A percentile compares a stretch with the other conserved stretches of the same genome.
phyloP scores from a whole-genome alignment of 306 rosid species.

The Prosopis cineraria region DNA sequence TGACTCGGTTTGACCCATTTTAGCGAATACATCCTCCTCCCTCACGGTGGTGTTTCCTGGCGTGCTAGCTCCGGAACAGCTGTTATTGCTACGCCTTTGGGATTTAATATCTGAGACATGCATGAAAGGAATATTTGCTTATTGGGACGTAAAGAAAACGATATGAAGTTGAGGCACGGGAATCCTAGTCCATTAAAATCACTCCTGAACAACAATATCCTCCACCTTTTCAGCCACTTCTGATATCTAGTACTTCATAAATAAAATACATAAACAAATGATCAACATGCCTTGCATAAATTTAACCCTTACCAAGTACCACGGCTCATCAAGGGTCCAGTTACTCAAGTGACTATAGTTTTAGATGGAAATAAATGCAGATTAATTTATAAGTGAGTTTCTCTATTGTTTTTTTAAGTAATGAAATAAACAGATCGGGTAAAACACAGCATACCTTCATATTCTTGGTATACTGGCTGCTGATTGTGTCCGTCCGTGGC shows the following conservation, averaged over 20 bases:
- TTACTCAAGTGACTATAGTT: slow-evolving; percentile 12
- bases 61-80: slow-evolving; percentile 64
- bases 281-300: neutral
- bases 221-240: neutral
- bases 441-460: slow-evolving; percentile 61
- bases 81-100: slow-evolving; percentile 51
- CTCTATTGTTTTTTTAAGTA: slow-evolving; percentile 19
- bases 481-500: slow-evolving; percentile 47
- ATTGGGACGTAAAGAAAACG: slow-evolving; percentile 21
- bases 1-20: slow-evolving; percentile 57
- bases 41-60: slow-evolving; percentile 49
- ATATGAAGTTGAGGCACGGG: slow-evolving; percentile 7
- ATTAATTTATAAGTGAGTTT: slow-evolving; percentile 21
- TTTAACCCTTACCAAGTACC: slow-evolving; percentile 10
- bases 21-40: slow-evolving; percentile 75
- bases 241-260: slow-evolving; percentile 22
- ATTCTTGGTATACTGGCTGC: slow-evolving; percentile 48
- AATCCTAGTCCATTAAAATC: neutral
- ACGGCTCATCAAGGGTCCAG: slow-evolving; percentile 20
- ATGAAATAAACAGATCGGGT: slow-evolving; percentile 34
- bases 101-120: slow-evolving; percentile 61
- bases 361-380: slow-evolving; percentile 12
- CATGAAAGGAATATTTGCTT: slow-evolving; percentile 39
- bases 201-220: neutral
- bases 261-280: slow-evolving; percentile 15